Percentiles rank a stretch among this genome's conserved stretches.
These are phyloP conservation scores for Perkinsus olseni DNA, from an alignment of 169 alveolate species.

Conservation along the genomic window DNA sequence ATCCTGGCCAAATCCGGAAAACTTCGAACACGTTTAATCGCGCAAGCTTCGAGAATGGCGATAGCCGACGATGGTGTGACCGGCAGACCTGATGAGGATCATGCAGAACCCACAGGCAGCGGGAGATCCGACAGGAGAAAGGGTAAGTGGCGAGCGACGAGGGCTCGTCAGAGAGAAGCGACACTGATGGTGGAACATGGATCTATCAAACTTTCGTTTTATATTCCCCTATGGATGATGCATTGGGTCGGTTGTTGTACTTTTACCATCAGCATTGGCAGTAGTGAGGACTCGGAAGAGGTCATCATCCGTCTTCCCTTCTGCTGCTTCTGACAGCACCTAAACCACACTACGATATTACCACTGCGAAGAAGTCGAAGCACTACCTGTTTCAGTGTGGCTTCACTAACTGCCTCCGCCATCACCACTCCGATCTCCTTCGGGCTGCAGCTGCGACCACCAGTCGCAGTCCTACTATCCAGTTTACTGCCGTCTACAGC, in stretches of 20 bases:
- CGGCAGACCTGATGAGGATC: too few relatives aligned
- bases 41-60: not conserved
- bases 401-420: not conserved
- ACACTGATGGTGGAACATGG: too few relatives aligned
- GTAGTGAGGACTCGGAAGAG: not conserved
- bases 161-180: too few relatives aligned
- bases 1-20: not conserved
- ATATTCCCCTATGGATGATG: too few relatives aligned
- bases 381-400: not conserved
- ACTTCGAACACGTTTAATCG: not conserved
- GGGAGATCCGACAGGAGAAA: too few relatives aligned
- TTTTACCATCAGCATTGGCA: not conserved
- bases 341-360: not conserved
- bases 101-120: too few relatives aligned
- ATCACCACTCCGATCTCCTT: not conserved
- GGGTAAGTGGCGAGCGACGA: too few relatives aligned
- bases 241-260: too few relatives aligned
- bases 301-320: not conserved
- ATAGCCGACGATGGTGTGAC: not conserved
- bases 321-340: not conserved
- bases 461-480: not conserved
- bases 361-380: too few relatives aligned
- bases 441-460: not conserved
- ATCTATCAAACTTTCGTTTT: too few relatives aligned
- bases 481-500: not conserved